These are phyloP conservation scores for Cyberlindnera mississippiensis DNA, from an alignment of 805 yeast species.

Conservation along the genomic window DNA sequence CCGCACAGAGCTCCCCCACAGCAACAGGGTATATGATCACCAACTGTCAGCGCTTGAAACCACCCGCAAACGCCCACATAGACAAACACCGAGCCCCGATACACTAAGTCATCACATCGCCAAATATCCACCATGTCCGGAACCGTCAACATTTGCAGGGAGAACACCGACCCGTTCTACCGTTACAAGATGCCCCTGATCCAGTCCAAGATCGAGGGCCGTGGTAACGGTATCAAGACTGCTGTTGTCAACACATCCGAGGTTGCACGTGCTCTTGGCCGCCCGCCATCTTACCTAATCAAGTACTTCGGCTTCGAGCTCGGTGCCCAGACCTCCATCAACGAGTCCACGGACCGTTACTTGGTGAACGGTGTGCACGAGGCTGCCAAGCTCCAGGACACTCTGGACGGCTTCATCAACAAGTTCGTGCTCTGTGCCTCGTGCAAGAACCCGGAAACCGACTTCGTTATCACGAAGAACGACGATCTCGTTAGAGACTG, in stretches of 20 bases:
- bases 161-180: constrained; percentile 96
- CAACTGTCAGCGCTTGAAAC: background rate
- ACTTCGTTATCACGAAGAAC: constrained; percentile 71
- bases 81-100: background rate
- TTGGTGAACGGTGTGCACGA: constrained; percentile 95
- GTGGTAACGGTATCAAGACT: constrained; percentile 99
- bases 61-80: background rate
- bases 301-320: constrained; percentile 95
- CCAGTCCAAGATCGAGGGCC: constrained; percentile 95
- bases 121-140: constrained; percentile 47
- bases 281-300: constrained; percentile 89
- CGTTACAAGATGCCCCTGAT: constrained; percentile 99
- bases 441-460: constrained; percentile 98
- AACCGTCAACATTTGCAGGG: constrained; percentile 88
- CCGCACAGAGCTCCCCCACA: background rate
- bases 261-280: constrained; percentile 89
- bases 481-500: constrained; percentile 84
- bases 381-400: constrained; percentile 84
- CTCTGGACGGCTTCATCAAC: constrained; percentile 88
- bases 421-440: constrained; percentile 91
- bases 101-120: background rate
- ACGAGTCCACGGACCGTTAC: constrained; percentile 79
- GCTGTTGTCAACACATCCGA: constrained; percentile 86
- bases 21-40: background rate
- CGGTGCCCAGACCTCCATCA: constrained; percentile 90